Conservation (phyloP, 768 basidiomycete species). For the Russula foetens region DNA sequence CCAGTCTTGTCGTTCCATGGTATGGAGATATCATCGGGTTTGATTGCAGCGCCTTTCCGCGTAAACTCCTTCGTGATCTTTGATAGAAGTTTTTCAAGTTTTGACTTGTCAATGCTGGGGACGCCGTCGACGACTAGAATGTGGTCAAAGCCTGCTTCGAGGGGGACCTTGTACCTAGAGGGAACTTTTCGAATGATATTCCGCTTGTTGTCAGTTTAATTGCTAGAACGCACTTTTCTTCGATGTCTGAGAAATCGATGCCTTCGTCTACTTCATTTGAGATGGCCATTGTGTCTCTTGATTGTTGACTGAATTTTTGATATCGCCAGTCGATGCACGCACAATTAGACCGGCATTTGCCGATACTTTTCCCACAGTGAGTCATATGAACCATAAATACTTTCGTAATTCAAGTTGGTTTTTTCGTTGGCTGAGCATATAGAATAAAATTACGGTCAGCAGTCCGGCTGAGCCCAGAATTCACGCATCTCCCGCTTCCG, state of each 20-base stretch:
- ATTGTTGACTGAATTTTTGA: neutral
- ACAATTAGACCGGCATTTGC: too few species aligned
- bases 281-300: constrained; percentile 6
- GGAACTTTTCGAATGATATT: neutral
- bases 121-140: constrained; percentile 89
- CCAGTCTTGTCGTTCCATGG: constrained; percentile 81
- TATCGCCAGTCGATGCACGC: too few species aligned
- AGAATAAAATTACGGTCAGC: too few species aligned
- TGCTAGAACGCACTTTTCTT: constrained; percentile 17
- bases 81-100: constrained; percentile 71
- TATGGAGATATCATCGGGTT: constrained; percentile 70
- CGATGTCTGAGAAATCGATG: constrained; percentile 20
- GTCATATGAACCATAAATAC: too few species aligned
- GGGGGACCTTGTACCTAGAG: constrained; percentile 72
- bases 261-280: constrained; percentile 8
- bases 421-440: too few species aligned
- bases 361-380: too few species aligned
- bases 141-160: constrained; percentile 84
- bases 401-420: too few species aligned
- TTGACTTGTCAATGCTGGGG: constrained; percentile 81
- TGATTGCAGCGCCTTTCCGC: constrained; percentile 70
- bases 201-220: neutral
- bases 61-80: constrained; percentile 81
- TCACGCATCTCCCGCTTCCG: too few species aligned
- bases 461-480: too few species aligned